phyloP scores from a whole-genome alignment of 371 early-diverging fungal genomes.

The Syncephalis fuscata region DNA sequence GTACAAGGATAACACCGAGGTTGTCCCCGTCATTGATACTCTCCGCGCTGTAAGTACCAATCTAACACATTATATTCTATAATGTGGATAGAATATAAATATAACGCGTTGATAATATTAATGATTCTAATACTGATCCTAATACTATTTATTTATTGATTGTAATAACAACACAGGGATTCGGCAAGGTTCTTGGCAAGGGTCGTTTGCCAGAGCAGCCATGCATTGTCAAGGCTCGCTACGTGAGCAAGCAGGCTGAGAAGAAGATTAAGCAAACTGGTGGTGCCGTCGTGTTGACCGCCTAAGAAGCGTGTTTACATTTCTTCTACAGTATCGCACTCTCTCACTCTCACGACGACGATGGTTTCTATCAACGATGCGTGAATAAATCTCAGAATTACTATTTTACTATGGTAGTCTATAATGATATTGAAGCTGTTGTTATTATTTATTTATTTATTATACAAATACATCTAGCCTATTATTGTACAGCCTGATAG shows the following conservation, averaged over 20 bases:
- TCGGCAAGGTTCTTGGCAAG: conserved; percentile 95
- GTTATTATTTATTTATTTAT: no score
- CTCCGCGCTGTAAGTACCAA: conserved; percentile 39
- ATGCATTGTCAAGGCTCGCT: conserved; percentile 96
- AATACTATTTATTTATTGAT: conserved; percentile 7
- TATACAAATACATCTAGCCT: no score
- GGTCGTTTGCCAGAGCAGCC: conserved; percentile 85
- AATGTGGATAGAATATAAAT: no score
- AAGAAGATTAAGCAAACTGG: conserved; percentile 98
- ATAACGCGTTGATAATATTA: background rate
- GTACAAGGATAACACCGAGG: conserved; percentile 71
- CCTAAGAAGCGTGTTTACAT: conserved; percentile 9
- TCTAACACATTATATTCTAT: conserved; percentile 1
- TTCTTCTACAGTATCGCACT: no score
- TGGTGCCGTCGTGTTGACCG: conserved; percentile 51
- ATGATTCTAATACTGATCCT: background rate
- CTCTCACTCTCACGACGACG: no score
- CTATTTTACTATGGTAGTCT: no score
- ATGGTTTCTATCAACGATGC: no score
- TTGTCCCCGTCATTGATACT: conserved; percentile 89
- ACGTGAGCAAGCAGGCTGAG: conserved; percentile 89
- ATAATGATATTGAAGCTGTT: no score
- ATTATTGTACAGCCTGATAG: no score
- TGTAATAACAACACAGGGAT: no score
- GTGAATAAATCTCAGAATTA: no score